Evolutionary conservation across 306 rosid genomes (phyloP), one percentile per base, ranked within the genome.

Genomic region (Gastrolobium bilobum): DNA sequence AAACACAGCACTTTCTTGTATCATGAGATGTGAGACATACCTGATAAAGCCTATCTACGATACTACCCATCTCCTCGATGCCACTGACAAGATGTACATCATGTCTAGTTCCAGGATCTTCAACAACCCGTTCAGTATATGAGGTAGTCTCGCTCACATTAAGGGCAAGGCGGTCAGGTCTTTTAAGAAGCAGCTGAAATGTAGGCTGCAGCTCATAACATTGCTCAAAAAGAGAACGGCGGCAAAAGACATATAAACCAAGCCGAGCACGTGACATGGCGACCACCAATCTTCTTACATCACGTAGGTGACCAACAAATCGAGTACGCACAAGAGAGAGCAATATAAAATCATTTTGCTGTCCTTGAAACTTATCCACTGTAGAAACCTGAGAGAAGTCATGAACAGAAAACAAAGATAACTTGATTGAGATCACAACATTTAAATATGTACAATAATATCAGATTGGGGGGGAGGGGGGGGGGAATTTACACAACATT

Each of bases 181-280:
- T 91, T 85, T 86, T 87, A 74, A 95, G 99, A 68, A 95, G 92
- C 69, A 81, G 94, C 77, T 91, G 96, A 84, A 95, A 95, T 64
- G 99, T 91, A 51, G 98, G 99, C 85, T 93, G 99, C 78, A 95
- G 91, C 79, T 95, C 98, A 42, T 93, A 93, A 84, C 99, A 95
- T 71, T 95, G 99, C 80, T 95, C 98, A 73, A 92, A 91, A 82
- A 95, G 90, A 77, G 92, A 90, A 14, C 99, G 96, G 10, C 96
- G 98, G 71, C 99, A 95, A 73, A 95, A 95, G 73, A 95, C 97
- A 74, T 90, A 95, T 20, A 95, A 82, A 76, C 99, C 99, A 83
- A 90, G 93, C 59, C 98, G 89, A 80, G 99, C 99, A 90, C 96
- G 97, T 73, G 99, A 95, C 99, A 95, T 93, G 70, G 98, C 99